phyloP scores from a whole-genome alignment of 495 filamentous ascomycete species.

The Poronia punctata region DNA sequence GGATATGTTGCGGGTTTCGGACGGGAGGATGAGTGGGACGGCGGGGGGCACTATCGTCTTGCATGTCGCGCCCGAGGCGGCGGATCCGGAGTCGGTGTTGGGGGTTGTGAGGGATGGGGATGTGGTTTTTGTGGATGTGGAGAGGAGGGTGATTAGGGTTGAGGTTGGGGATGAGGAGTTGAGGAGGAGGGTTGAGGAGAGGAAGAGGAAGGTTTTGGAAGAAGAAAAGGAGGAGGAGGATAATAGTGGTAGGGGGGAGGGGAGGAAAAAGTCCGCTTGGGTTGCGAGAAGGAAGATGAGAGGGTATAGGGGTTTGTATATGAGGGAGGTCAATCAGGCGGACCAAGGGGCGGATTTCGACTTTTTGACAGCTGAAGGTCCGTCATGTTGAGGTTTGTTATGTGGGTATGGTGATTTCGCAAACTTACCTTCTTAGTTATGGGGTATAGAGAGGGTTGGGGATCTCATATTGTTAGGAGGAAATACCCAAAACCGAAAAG shows the following conservation, averaged over 20 bases:
- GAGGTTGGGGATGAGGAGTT: slow-evolving; percentile 45
- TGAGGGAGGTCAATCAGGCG: slow-evolving; percentile 57
- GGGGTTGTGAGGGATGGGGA: slow-evolving; percentile 57
- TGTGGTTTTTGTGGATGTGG: slow-evolving; percentile 48
- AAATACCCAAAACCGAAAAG: too few relatives aligned
- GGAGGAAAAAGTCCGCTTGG: slow-evolving; percentile 23
- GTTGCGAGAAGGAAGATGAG: slow-evolving; percentile 35
- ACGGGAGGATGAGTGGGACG: slow-evolving; percentile 63
- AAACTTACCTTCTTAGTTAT: not conserved
- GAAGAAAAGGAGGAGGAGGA: not conserved
- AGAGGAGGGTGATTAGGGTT: slow-evolving; percentile 35
- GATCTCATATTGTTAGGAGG: too few relatives aligned
- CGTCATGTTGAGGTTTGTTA: slow-evolving; percentile 3
- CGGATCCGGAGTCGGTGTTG: slow-evolving; percentile 47
- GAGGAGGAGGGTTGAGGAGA: slow-evolving; percentile 28
- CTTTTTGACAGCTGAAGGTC: slow-evolving; percentile 49
- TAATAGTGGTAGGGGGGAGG: slow-evolving; percentile 1
- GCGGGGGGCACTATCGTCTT: slow-evolving; percentile 63
- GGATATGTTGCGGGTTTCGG: slow-evolving; percentile 61
- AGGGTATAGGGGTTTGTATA: slow-evolving; percentile 60
- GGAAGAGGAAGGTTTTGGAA: slow-evolving; percentile 18
- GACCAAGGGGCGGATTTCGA: slow-evolving; percentile 59
- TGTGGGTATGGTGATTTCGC: too few relatives aligned
- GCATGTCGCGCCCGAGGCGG: slow-evolving; percentile 58
- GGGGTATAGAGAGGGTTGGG: too few relatives aligned